phyloP scores from a whole-genome alignment of 768 basidiomycete genomes.

The Pleurotus pulmonarius region DNA sequence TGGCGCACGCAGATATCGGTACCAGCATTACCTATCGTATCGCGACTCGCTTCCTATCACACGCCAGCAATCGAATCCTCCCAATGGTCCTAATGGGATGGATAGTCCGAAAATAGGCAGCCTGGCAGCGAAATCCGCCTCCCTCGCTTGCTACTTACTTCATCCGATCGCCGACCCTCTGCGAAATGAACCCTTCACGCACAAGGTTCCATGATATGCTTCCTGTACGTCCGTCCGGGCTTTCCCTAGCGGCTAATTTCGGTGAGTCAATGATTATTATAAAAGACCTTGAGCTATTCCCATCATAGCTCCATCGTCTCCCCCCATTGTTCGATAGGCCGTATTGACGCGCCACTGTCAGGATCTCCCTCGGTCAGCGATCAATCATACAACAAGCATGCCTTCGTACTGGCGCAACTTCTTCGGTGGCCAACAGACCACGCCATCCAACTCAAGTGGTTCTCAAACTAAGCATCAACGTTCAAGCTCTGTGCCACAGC shows the following conservation, averaged over 20 bases:
- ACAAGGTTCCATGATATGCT: constrained; percentile 5
- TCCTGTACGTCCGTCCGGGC: constrained; percentile 3
- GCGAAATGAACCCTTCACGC: constrained; percentile 1
- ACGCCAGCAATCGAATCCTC: not conserved
- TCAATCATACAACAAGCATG: constrained; percentile 25
- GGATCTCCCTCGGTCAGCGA: not conserved
- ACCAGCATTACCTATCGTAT: not conserved
- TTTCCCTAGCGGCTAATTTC: constrained; percentile 3
- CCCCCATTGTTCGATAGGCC: not conserved
- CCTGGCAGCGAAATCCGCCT: not conserved
- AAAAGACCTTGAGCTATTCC: not conserved
- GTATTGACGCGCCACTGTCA: not conserved
- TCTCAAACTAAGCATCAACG: constrained; percentile 37
- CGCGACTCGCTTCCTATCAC: not conserved
- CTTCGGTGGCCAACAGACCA: constrained; percentile 13
- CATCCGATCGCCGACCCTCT: constrained; percentile 2
- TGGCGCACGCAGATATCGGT: constrained; percentile 7
- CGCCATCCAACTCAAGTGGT: constrained; percentile 18
- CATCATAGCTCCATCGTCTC: constrained; percentile 1
- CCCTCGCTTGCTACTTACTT: not conserved
- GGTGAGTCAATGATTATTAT: constrained; percentile 5
- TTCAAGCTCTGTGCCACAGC: constrained; percentile 33
- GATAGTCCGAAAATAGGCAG: not conserved
- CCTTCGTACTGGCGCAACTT: constrained; percentile 45
- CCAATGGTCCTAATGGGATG: not conserved